These are phyloP conservation scores for Chamaecyparis obtusa DNA, from an alignment of 75 land plant species.

Conservation along the genomic window DNA sequence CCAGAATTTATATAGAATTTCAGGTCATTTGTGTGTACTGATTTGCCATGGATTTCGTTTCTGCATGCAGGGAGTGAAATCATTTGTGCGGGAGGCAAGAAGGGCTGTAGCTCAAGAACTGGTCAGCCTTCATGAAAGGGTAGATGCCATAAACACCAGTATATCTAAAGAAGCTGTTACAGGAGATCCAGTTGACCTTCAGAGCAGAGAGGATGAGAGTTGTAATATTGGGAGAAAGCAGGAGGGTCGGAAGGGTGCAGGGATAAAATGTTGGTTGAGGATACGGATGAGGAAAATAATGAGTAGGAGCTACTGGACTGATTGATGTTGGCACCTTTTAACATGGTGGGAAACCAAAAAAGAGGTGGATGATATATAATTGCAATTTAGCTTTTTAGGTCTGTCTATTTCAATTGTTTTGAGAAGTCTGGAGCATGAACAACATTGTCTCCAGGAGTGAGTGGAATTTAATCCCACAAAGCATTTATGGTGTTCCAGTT, in stretches of 20 bases:
- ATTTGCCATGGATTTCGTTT: background rate
- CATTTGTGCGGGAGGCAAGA: constrained; percentile 28
- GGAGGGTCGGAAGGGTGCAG: background rate
- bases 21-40: background rate
- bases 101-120: constrained; percentile 21
- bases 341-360: too few relatives aligned
- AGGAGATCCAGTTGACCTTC: background rate
- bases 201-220: background rate
- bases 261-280: background rate
- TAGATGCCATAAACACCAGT: constrained; percentile 15
- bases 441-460: background rate
- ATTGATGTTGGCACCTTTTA: background rate
- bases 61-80: constrained; percentile 23
- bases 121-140: constrained; percentile 18
- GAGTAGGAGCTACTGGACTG: constrained; percentile 7
- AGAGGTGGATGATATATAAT: too few relatives aligned
- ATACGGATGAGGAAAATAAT: background rate
- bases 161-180: background rate
- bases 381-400: too few relatives aligned
- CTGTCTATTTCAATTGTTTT: too few relatives aligned
- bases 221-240: background rate
- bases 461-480: background rate
- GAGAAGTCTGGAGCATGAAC: background rate
- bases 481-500: background rate
- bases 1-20: background rate